Evolutionary conservation across 2,329 filamentous ascomycete species (phyloP), one percentile per base, ranked within the genome.

Genomic region (Apiospora malaysiana): DNA sequence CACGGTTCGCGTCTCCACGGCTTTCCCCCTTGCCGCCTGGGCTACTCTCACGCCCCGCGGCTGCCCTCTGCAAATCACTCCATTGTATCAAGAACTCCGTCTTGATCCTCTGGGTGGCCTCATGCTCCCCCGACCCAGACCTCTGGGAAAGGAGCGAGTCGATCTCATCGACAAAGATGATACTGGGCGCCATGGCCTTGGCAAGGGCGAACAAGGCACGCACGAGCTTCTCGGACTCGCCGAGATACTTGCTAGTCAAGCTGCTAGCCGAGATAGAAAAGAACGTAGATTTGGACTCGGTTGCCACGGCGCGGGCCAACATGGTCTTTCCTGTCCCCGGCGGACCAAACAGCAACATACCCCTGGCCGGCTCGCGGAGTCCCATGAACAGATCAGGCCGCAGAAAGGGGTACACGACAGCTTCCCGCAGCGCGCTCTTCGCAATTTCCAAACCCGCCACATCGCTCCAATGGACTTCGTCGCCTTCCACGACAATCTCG

Each of bases 261-360:
- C 93, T 97, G 79, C 94, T 97, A 21, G 96, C 94, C 6, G 94
- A 97, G 70, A 99, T 97, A 18, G 95, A 97, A 83, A 99, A 98
- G 82, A 98, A 99, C 0, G 97, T 97, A 14, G 94, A 97, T 76
- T 91, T 92, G 1, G 94, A 97, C 81, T 99, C 96, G 0, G 96
- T 98, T 1, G 96, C 96, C 0, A 98, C 95, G 10, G 94, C 94
- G 74, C 96, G 90, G 12, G 96, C 96, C 47, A 99, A 85, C 96
- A 99, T 99, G 0, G 96, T 99, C 82, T 99, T 99, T 69, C 96
- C 96, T 0, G 96, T 99, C n/a, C 96, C 96, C 0, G 96, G 96
- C 1, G 96, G 96, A 0, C 96, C 96, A 78, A 99, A 99, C 1
- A 99, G 86, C 1, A 99, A 86, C 94, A 99, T 98, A 7, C 96